Evolutionary conservation across 306 rosid species (phyloP).

Genomic region (Vicia sativa): DNA sequence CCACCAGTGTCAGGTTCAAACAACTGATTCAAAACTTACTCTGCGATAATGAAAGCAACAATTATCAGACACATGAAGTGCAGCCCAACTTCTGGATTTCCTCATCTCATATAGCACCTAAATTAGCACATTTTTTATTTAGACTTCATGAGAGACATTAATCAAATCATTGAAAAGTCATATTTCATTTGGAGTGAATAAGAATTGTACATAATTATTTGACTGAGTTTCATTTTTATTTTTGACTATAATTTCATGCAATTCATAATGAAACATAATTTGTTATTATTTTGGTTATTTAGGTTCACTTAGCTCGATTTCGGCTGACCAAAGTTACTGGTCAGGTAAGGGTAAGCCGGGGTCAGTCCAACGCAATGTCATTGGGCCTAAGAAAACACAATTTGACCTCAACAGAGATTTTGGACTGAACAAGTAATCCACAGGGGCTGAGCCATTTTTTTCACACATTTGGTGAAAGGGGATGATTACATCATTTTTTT

Average conservation of each 20-base stretch:
- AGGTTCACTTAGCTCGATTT: neutral
- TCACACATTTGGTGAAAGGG: neutral
- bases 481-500: neutral
- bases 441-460: neutral
- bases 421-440: neutral
- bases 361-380: neutral
- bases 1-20: constrained; percentile 30
- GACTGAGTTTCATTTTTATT: constrained; percentile 1
- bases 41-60: constrained; percentile 84
- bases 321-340: neutral
- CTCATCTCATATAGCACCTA: constrained; percentile 69
- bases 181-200: neutral
- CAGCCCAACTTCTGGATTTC: constrained; percentile 77
- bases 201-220: neutral
- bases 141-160: constrained; percentile 20
- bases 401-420: neutral
- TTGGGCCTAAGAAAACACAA: neutral
- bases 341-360: neutral
- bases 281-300: neutral
- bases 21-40: constrained; percentile 56
- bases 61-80: constrained; percentile 78
- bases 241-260: neutral
- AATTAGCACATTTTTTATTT: constrained; percentile 32
- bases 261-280: neutral
- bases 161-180: neutral